phyloP scores from a whole-genome alignment of 2,329 filamentous ascomycete species.

The Aspergillus pseudoviridinutans region DNA sequence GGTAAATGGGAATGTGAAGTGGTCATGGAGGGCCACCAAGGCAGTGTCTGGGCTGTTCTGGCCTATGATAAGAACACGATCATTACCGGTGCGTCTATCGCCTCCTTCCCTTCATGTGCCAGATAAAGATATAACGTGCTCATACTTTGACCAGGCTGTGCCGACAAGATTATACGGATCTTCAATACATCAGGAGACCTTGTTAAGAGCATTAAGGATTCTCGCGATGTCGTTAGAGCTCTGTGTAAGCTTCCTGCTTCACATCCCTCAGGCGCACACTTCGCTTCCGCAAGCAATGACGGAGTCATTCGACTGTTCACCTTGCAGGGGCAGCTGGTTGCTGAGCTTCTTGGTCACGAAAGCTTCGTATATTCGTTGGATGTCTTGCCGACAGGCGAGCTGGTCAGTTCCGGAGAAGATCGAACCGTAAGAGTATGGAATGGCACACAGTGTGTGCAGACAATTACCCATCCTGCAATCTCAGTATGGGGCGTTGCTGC shows the following conservation, averaged over 20 bases:
- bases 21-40: slow-evolving; percentile 70
- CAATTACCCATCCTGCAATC: slow-evolving; percentile 93
- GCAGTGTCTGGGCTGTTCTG: slow-evolving; percentile 86
- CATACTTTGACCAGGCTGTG: slow-evolving; percentile 57
- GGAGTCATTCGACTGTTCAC: slow-evolving; percentile 85
- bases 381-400: slow-evolving; percentile 73
- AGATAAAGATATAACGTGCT: slow-evolving; percentile 6
- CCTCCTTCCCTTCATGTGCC: neutral
- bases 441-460: slow-evolving; percentile 78
- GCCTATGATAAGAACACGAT: slow-evolving; percentile 75
- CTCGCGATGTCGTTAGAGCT: slow-evolving; percentile 81
- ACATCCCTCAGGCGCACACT: slow-evolving; percentile 80
- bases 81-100: slow-evolving; percentile 58
- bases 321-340: slow-evolving; percentile 69
- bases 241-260: slow-evolving; percentile 72
- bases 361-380: slow-evolving; percentile 90
- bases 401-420: slow-evolving; percentile 90
- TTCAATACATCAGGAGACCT: slow-evolving; percentile 66
- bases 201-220: slow-evolving; percentile 61
- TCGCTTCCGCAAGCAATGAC: slow-evolving; percentile 93
- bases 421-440: slow-evolving; percentile 90
- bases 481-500: slow-evolving; percentile 94
- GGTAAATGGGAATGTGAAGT: slow-evolving; percentile 76
- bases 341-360: slow-evolving; percentile 79
- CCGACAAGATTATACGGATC: slow-evolving; percentile 83